Evolutionary conservation across 306 rosid genomes (phyloP), one percentile per base, ranked within the genome.

Genomic region (Dryas alaskensis): DNA sequence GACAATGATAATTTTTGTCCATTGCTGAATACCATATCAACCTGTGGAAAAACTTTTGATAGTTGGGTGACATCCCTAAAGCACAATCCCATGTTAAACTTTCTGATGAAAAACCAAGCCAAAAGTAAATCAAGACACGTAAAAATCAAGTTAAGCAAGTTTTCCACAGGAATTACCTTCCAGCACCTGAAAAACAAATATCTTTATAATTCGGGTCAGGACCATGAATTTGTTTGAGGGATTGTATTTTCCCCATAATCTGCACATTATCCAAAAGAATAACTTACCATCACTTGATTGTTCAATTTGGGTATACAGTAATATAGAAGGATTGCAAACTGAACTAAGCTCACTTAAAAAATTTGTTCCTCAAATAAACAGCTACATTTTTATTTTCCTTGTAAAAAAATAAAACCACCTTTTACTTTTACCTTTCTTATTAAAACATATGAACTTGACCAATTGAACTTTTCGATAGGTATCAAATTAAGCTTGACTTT

Each of bases 171-270:
- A 69, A 62, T 68, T 79, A 85, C 88, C 88, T 81, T 73, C 84
- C 88, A 68, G 88, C 84, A 31, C 86, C 88, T 45, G 86, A 76
- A 61, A 85, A 85, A 64, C 88, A 85, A 60, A 85, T 76, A 79
- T 85, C 86, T 4, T 79, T 52, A 65, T 72, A 85, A 82, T 69
- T 81, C 14, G 84, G 86, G 57, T 85, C 88, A 60, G 84, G 88
- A 46, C 88, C 88, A 46, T 22, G 73, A 10, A 85, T 69, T 76
- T 73, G 78, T 70, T 85, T 82, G 22, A 82, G 78, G 78, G 47
- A 69, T 69, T 66, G 71, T 12, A 54, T 65, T 76, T 82, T 71
- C 73, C 63, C 74, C 27, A 19, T 78, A 42, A 85, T 60, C 88
- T 85, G 84, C 75, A 71, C 27, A 65, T 65, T 37, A 25, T 1